Base-by-base conservation (phyloP, 176 grass and related monocot genomes). In the Carex myosuroides region DNA sequence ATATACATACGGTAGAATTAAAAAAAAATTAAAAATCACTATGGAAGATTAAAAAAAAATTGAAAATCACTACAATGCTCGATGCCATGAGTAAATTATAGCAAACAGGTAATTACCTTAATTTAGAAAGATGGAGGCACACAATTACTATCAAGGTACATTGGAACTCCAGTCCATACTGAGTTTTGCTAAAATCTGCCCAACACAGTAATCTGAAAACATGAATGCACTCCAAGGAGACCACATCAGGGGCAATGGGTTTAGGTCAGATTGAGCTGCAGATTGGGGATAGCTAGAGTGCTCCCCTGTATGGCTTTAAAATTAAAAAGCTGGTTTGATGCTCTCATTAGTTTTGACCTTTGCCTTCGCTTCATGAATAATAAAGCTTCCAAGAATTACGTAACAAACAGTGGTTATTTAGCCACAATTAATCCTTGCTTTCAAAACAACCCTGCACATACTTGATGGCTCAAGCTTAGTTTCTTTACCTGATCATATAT, bases 361-460 rank as follows among this genome's bases (percentile, higher is more conserved):
- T 86, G 26, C 68, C 58, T 86, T 83, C 39, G 77, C 57, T 79
- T 82, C 46, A 26, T 20, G 11, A 79, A 14, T 85, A 74, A 21
- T 59, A 73, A 88, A 92, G 57, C 88, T 87, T 66, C 88, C 70
- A 63, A 71, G 65, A 50, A 50, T 50, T 13, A 90, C 85, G 83
- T 92, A 62, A 65, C 66, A 72, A 70, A 52, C 58, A 60, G 20
- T 60, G 58, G 58, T 60, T 60, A 60, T 20, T 60, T 60, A 60
- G n/a, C 58, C 6, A 21, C 20, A 60, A 60, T 60, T 21, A 60
- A 6, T 60, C 18, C 57, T 59, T 59, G 4, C 14, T 50, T 48
- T 50, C 84, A 79, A 89, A 92, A n/a, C 63, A 84, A 63, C 87
- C 90, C 84, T 87, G 84, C 22, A 79, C n/a, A 50, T 29, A 33